phyloP scores from a whole-genome alignment of 164 flowering plant species.

The Vitis rupestris region DNA sequence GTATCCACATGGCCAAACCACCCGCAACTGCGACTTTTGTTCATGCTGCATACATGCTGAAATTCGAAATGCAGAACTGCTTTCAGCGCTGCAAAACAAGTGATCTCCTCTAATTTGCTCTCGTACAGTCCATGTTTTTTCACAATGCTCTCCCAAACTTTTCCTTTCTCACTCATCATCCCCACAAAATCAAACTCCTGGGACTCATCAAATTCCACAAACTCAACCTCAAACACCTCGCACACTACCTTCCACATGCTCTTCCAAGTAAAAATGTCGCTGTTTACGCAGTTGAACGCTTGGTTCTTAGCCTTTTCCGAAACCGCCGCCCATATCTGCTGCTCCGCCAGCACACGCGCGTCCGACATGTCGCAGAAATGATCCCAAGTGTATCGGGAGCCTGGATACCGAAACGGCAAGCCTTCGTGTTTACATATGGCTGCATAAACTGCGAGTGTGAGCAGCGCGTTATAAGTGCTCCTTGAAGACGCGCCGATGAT shows the following conservation, averaged over 20 bases:
- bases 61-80: slow-evolving; percentile 10
- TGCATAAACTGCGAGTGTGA: slow-evolving; percentile 23
- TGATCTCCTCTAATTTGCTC: slow-evolving; percentile 25
- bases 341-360: slow-evolving; percentile 23
- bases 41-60: slow-evolving; percentile 33
- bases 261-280: slow-evolving; percentile 38
- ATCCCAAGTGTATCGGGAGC: slow-evolving; percentile 33
- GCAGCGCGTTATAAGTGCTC: slow-evolving; percentile 19
- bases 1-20: slow-evolving; percentile 19
- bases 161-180: slow-evolving; percentile 20
- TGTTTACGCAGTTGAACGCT: slow-evolving; percentile 24
- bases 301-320: too few species aligned
- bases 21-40: slow-evolving; percentile 27
- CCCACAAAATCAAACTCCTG: slow-evolving; percentile 21
- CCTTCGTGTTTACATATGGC: slow-evolving; percentile 22
- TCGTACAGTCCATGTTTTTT: slow-evolving; percentile 19
- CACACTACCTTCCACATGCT: slow-evolving; percentile 22
- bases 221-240: slow-evolving; percentile 23
- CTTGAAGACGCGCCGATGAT: slow-evolving; percentile 32
- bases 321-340: slow-evolving; percentile 35
- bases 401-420: slow-evolving; percentile 30
- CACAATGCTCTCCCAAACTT: slow-evolving; percentile 25
- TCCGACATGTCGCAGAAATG: slow-evolving; percentile 31
- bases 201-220: slow-evolving; percentile 14
- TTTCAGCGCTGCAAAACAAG: slow-evolving; percentile 7